phyloP scores from a whole-genome alignment of 2,329 filamentous ascomycete species.

The Talaromyces atroroseus region DNA sequence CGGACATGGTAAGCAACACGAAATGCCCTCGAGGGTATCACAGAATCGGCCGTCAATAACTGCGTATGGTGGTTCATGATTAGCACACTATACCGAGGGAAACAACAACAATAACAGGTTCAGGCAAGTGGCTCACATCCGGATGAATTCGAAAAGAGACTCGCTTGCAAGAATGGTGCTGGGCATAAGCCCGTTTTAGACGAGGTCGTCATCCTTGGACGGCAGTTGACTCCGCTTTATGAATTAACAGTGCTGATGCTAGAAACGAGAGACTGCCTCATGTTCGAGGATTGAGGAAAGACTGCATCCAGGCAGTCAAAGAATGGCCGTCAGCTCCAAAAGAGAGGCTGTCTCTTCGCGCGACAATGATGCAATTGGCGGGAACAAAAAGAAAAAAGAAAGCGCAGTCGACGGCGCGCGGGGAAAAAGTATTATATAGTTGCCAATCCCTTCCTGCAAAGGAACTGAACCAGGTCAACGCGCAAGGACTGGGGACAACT shows the following conservation, averaged over 20 bases:
- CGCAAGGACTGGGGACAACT: not conserved
- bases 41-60: constrained; percentile 59
- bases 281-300: constrained; percentile 5
- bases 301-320: constrained; percentile 13
- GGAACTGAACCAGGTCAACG: not conserved
- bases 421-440: not conserved
- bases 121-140: constrained; percentile 56
- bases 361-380: not conserved
- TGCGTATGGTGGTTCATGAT: constrained; percentile 24
- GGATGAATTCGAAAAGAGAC: constrained; percentile 52
- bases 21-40: constrained; percentile 44
- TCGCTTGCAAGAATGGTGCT: constrained; percentile 62
- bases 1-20: constrained; percentile 88
- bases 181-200: constrained; percentile 51
- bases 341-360: not conserved
- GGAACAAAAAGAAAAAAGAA: not conserved
- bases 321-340: constrained; percentile 1
- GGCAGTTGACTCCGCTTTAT: not conserved
- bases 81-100: not conserved
- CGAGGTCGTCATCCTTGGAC: constrained; percentile 8
- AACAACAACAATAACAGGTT: not conserved
- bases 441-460: too few relatives aligned
- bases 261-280: constrained; percentile 11
- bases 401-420: not conserved
- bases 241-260: not conserved